A percentile compares a stretch with the other conserved stretches of the same genome.
phyloP scores from a whole-genome alignment of 345 rosid species.

The Trapa incisa region DNA sequence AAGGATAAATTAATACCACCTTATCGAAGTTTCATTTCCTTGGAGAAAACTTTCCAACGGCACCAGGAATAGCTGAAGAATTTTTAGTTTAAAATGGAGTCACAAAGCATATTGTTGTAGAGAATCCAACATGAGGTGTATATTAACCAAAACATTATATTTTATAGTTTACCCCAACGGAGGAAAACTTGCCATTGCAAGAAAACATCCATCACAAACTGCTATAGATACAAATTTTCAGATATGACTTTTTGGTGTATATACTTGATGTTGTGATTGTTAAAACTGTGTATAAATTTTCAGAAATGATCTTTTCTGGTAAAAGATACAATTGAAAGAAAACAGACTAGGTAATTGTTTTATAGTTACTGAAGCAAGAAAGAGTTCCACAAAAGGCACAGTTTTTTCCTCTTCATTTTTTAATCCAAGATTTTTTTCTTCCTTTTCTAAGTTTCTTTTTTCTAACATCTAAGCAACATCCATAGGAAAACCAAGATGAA shows the following conservation, averaged over 20 bases:
- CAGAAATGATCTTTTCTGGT: too few relatives aligned
- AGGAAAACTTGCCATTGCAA: neutral
- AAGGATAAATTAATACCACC: slow-evolving; percentile 25
- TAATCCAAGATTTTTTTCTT: neutral
- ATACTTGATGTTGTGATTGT: too few relatives aligned
- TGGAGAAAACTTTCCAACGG: slow-evolving; percentile 78
- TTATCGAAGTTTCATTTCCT: slow-evolving; percentile 65
- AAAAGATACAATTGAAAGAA: neutral
- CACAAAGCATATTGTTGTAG: neutral
- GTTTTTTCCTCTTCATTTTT: too few relatives aligned
- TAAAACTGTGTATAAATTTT: too few relatives aligned
- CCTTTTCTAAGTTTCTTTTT: too few relatives aligned
- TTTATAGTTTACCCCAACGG: neutral
- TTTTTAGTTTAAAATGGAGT: slow-evolving; percentile 7
- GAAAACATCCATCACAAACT: neutral
- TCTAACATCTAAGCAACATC: neutral
- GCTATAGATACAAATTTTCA: neutral
- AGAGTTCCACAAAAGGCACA: neutral
- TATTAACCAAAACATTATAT: neutral
- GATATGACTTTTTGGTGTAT: neutral
- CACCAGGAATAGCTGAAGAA: slow-evolving; percentile 77
- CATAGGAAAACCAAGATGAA: neutral
- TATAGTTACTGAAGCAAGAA: neutral
- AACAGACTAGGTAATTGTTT: neutral
- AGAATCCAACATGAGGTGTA: neutral